Conservation (phyloP, 202 grass and related monocot species). For the Schoenoplectus triqueter region DNA sequence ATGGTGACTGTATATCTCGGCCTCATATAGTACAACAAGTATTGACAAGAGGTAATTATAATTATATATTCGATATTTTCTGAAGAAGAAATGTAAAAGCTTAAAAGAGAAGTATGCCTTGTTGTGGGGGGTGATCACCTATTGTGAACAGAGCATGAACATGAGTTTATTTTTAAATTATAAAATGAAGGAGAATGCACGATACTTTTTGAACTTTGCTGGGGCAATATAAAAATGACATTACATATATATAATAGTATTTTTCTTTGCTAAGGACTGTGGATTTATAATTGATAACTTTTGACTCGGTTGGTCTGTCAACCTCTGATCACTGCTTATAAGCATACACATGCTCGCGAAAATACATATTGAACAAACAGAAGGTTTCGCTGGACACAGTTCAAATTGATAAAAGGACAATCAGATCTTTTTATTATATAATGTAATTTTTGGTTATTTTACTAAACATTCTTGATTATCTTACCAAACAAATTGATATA, state of each 20-base stretch:
- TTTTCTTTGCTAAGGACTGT: not conserved
- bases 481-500: too few species aligned
- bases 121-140: not conserved
- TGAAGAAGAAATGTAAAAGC: not conserved
- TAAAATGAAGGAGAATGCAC: not conserved
- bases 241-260: not conserved
- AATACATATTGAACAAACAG: not conserved
- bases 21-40: not conserved
- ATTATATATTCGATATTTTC: slow-evolving; percentile 4
- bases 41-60: not conserved
- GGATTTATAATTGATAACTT: slow-evolving; percentile 6
- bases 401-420: not conserved
- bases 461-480: too few species aligned
- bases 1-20: not conserved
- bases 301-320: slow-evolving; percentile 30
- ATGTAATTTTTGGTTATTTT: too few species aligned
- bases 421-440: not conserved
- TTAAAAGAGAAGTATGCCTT: not conserved
- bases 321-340: slow-evolving; percentile 30
- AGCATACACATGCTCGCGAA: not conserved
- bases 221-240: not conserved
- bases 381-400: not conserved
- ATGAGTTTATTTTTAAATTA: not conserved
- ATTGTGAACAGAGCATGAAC: not conserved
- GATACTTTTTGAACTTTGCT: not conserved